Conservation (phyloP, 2,329 filamentous ascomycete genomes). For the Karstenula rhodostoma region DNA sequence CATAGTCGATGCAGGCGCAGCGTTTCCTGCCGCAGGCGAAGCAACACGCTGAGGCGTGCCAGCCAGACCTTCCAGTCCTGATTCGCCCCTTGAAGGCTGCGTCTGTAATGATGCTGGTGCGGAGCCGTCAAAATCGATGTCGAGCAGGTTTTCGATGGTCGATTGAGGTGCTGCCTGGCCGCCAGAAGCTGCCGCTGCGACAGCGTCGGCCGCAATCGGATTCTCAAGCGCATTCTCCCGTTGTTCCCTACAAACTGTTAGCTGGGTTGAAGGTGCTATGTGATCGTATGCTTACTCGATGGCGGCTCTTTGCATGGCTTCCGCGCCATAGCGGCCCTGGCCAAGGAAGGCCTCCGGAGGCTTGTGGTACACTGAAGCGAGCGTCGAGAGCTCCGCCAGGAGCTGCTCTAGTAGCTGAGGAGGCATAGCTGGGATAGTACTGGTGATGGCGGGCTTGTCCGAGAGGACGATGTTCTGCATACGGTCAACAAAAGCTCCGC, state of each 20-base stretch:
- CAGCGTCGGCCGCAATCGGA: slow-evolving; percentile 86
- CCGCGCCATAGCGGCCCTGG: slow-evolving; percentile 90
- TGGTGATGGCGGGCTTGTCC: slow-evolving; percentile 91
- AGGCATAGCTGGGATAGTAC: slow-evolving; percentile 90
- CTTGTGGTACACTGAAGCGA: slow-evolving; percentile 98
- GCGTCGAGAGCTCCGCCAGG: slow-evolving; percentile 88
- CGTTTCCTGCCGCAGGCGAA: slow-evolving; percentile 63
- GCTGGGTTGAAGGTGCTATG: slow-evolving; percentile 12
- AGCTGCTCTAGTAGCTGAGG: slow-evolving; percentile 85
- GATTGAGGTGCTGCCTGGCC: slow-evolving; percentile 67
- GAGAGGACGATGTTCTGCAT: slow-evolving; percentile 83
- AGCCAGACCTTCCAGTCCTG: slow-evolving; percentile 62
- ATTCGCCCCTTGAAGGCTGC: slow-evolving; percentile 60
- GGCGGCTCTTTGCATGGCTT: slow-evolving; percentile 91
- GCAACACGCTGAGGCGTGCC: slow-evolving; percentile 74
- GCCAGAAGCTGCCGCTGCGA: slow-evolving; percentile 68
- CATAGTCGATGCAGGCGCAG: slow-evolving; percentile 64
- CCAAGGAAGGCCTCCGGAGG: slow-evolving; percentile 98
- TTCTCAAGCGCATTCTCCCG: slow-evolving; percentile 91
- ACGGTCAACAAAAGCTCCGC: slow-evolving; percentile 15
- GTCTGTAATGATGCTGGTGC: slow-evolving; percentile 86
- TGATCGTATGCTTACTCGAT: slow-evolving; percentile 69
- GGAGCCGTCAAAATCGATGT: slow-evolving; percentile 94
- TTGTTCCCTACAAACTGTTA: slow-evolving; percentile 70
- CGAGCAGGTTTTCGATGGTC: slow-evolving; percentile 93